Evolutionary conservation across 2,329 filamentous ascomycete species (phyloP).

Genomic region (Torrubiella hemipterigena): DNA sequence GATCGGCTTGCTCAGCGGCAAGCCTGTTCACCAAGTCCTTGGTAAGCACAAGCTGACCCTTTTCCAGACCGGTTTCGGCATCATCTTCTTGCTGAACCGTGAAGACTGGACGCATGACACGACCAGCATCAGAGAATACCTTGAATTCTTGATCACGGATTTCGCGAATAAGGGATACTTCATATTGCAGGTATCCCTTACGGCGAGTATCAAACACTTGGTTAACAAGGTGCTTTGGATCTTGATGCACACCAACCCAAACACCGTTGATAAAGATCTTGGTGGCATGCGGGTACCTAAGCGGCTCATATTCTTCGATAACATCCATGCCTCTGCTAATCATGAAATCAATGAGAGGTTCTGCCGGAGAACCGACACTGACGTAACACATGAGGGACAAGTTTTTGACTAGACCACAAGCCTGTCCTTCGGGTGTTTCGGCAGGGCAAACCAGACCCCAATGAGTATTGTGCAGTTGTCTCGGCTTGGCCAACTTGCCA

Average conservation of each 20-base stretch:
- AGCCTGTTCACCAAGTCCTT: conserved; percentile 67
- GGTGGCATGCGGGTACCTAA: conserved; percentile 78
- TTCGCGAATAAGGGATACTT: conserved; percentile 90
- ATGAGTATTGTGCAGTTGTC: conserved; percentile 96
- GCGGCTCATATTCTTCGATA: conserved; percentile 84
- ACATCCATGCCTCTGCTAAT: conserved; percentile 92
- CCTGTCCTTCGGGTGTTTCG: conserved; percentile 95
- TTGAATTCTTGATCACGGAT: conserved; percentile 97
- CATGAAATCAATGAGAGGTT: conserved; percentile 92
- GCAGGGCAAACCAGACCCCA: conserved; percentile 97
- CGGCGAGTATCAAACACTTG: conserved; percentile 68
- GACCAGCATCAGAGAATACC: conserved; percentile 92
- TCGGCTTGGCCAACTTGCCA: conserved; percentile 94
- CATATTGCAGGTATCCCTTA: conserved; percentile 73
- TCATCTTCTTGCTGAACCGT: conserved; percentile 85
- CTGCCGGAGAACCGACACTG: conserved; percentile 83
- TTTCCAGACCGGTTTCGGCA: conserved; percentile 41
- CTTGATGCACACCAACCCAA: conserved; percentile 91
- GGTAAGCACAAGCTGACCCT: conserved; percentile 68
- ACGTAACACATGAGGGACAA: conserved; percentile 97
- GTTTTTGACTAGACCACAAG: conserved; percentile 97
- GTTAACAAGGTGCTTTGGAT: conserved; percentile 73
- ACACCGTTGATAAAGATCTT: conserved; percentile 98
- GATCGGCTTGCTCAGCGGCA: conserved; percentile 61
- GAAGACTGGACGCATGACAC: conserved; percentile 88